Conservation (phyloP, 176 grass and related monocot genomes). For the Tuctoria greenei region DNA sequence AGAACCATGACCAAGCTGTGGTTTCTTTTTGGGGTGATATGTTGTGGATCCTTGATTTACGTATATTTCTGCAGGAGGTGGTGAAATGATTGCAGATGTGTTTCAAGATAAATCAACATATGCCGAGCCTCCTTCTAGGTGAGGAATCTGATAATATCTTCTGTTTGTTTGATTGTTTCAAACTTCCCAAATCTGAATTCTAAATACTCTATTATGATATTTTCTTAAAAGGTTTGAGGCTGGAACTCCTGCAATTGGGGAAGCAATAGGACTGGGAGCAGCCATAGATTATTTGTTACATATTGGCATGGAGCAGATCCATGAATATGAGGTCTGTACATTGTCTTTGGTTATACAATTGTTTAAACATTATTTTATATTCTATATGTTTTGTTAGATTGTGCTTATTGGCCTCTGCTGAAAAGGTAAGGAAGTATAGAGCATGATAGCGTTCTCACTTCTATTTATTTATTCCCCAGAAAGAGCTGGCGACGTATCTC, state of each 20-base stretch:
- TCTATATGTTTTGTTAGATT: not conserved
- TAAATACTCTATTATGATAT: constrained; percentile 5
- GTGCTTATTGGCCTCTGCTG: not conserved
- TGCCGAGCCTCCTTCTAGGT: constrained; percentile 95
- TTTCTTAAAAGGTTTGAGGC: constrained; percentile 71
- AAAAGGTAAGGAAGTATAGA: constrained; percentile 38
- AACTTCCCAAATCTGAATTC: not conserved
- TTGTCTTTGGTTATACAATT: constrained; percentile 17
- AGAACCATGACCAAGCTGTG: constrained; percentile 11
- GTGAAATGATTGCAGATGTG: constrained; percentile 94
- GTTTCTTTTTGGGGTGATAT: constrained; percentile 14
- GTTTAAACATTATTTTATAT: constrained; percentile 1
- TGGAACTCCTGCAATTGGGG: constrained; percentile 90
- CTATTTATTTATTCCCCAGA: constrained; percentile 15
- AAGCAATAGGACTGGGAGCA: constrained; percentile 81
- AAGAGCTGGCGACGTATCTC: constrained; percentile 18
- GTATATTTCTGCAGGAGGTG: constrained; percentile 62
- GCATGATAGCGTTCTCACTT: constrained; percentile 41
- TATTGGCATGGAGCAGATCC: constrained; percentile 77
- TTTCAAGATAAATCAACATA: constrained; percentile 85
- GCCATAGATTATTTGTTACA: constrained; percentile 82
- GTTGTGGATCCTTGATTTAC: constrained; percentile 11
- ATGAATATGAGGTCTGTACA: constrained; percentile 73
- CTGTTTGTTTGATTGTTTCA: not conserved
- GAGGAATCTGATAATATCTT: constrained; percentile 15